Conservation (phyloP, 495 filamentous ascomycete species). For the Pyrenula massariospora region DNA sequence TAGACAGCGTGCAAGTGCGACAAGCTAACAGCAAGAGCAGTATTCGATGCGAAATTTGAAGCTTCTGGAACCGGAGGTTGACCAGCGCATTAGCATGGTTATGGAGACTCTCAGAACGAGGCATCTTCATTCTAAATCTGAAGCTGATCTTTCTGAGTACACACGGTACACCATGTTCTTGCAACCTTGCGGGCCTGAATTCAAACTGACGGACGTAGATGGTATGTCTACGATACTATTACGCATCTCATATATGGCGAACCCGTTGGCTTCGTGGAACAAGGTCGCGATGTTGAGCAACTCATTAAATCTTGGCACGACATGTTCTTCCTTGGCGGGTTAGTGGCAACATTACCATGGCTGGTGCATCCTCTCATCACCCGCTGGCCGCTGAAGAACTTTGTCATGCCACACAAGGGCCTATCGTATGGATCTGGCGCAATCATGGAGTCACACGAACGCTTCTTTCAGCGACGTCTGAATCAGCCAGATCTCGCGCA, state of each 20-base stretch:
- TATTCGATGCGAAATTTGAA: slow-evolving; percentile 40
- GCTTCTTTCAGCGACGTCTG: slow-evolving; percentile 26
- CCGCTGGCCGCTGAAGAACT: slow-evolving; percentile 39
- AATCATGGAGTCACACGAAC: no score
- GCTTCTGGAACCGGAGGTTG: slow-evolving; percentile 42
- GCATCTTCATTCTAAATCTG: no score
- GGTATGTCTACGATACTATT: slow-evolving; percentile 53
- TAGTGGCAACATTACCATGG: slow-evolving; percentile 36
- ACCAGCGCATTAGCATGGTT: no score
- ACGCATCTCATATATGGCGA: slow-evolving; percentile 51
- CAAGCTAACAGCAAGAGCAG: slow-evolving; percentile 17
- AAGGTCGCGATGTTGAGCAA: slow-evolving; percentile 42
- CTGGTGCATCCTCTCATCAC: slow-evolving; percentile 40
- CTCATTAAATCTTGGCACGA: slow-evolving; percentile 21
- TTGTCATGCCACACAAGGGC: slow-evolving; percentile 41
- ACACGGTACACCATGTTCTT: slow-evolving; percentile 36
- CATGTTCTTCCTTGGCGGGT: slow-evolving; percentile 32
- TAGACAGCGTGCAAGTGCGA: slow-evolving; percentile 7
- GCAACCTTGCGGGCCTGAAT: slow-evolving; percentile 1
- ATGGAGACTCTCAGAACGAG: no score
- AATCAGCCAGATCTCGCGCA: slow-evolving; percentile 11
- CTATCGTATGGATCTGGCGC: slow-evolving; percentile 34
- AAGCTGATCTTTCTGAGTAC: no score
- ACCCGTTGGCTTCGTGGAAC: slow-evolving; percentile 48
- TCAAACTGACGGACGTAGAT: slow-evolving; percentile 11